Evolutionary conservation across 352 stramenopile species (phyloP).

Genomic region (Phytophthora sojae): DNA sequence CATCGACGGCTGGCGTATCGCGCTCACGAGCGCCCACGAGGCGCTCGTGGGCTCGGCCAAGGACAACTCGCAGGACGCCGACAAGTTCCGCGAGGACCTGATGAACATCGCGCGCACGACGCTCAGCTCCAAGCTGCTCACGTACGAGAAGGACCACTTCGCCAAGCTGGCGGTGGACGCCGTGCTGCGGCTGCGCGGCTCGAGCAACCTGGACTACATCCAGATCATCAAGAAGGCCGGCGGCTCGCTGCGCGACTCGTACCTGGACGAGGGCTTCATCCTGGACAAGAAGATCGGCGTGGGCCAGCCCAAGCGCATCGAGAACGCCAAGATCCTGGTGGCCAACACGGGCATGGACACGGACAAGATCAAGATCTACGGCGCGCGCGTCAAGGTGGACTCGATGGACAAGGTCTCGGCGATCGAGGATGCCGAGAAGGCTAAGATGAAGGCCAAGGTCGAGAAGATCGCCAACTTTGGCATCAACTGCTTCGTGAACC

Average conservation of each 20-base stretch:
- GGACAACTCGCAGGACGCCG: constrained; percentile 82
- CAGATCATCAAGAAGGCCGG: constrained; percentile 99
- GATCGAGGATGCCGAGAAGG: constrained; percentile 99
- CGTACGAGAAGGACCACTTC: constrained; percentile 99
- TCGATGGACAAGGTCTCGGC: constrained; percentile 99
- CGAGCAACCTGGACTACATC: constrained; percentile 98
- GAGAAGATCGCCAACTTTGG: constrained; percentile 98
- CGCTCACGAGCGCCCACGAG: constrained; percentile 88
- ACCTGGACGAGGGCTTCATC: constrained; percentile 98
- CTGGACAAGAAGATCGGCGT: constrained; percentile 97
- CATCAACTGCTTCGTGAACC: constrained; percentile 99
- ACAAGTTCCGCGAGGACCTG: constrained; percentile 95
- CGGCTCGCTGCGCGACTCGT: constrained; percentile 96
- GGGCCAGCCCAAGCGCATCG: constrained; percentile 96
- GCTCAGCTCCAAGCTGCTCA: constrained; percentile 98
- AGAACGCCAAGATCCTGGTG: constrained; percentile 99
- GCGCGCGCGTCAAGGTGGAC: constrained; percentile 97
- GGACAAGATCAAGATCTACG: constrained; percentile 99
- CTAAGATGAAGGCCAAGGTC: constrained; percentile 98
- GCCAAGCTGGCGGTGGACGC: constrained; percentile 96
- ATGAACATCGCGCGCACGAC: constrained; percentile 98
- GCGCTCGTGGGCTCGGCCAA: constrained; percentile 89
- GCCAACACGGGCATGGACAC: constrained; percentile 99
- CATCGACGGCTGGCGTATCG: constrained; percentile 97
- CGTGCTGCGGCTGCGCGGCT: constrained; percentile 96